Base-by-base conservation (phyloP, 805 yeast species). In the Suhomyces sp. region DNA sequence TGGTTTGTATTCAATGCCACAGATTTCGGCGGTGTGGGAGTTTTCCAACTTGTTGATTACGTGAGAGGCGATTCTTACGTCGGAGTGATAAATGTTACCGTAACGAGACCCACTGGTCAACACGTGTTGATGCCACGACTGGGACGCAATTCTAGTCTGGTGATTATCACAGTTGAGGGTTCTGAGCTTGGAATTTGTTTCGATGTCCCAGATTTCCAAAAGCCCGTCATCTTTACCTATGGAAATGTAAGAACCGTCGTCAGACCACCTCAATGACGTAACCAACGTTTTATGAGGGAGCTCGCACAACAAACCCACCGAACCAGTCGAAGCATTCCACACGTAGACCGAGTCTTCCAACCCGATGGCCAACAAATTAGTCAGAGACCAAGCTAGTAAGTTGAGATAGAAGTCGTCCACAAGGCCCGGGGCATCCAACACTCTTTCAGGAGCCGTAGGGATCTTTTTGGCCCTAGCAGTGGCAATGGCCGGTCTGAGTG, bases 371-470 rank as follows among this genome's bases (percentile, higher is more conserved):
- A 94, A 75, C 43, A 85, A 75, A 66, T 93, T 90, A 27, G 84
- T 82, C 57, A 75, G 73, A 6, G 97, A 91, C 98, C 99, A 94
- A 54, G 91, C 83, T 49, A 94, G 68, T 40, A 93, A 75, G 63
- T 91, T 91, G 49, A 91, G 77, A 66, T 93, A 94, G 67, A 91
- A 94, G 71, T 94, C 99, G 68, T 94, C 97, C 20, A 86, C 79
- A 52, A 92, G 79, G 0, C 97, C 97, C 0, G 99, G 99, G 0
- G 98, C 99, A 71, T 94, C 99, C 40, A 94, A 76, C 1, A 94
- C 96, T 56, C 96, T 80, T 57, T 89, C 97, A 1, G 99, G 98
- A 31, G 89, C 88, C 0, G 89, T 83, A 22, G 96, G 89, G 45
- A 94, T 79, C 59, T 84, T 85, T 58, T 96, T 83, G 46, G 89